Conservation (phyloP, 2,329 filamentous ascomycete species). For the Aureobasidium sp. region DNA sequence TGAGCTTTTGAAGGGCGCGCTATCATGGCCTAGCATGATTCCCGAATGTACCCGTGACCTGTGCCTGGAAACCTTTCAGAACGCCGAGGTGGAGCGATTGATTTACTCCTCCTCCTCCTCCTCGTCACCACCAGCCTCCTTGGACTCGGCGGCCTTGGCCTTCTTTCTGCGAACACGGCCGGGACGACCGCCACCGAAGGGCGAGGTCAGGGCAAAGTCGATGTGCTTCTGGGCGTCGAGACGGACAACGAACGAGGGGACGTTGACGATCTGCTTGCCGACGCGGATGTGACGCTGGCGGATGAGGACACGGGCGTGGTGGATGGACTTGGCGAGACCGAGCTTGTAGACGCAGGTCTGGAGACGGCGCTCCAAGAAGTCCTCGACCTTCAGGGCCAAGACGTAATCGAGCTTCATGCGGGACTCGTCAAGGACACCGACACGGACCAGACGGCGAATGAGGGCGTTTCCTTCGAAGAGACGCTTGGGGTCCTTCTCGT, state of each 20-base stretch:
- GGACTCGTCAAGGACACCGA: constrained; percentile 99
- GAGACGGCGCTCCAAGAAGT: constrained; percentile 99
- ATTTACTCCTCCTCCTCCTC: constrained; percentile 70
- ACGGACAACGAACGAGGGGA: constrained; percentile 98
- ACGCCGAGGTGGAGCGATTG: constrained; percentile 16
- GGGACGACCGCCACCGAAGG: constrained; percentile 93
- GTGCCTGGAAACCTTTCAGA: background rate
- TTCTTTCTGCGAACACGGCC: constrained; percentile 99
- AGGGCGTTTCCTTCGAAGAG: constrained; percentile 99
- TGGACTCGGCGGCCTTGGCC: constrained; percentile 88
- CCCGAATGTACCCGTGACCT: constrained; percentile 9
- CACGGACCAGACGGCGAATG: constrained; percentile 98
- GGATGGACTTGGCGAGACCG: constrained; percentile 98
- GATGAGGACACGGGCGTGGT: constrained; percentile 99
- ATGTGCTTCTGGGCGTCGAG: constrained; percentile 99
- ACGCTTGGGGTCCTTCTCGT: constrained; percentile 99
- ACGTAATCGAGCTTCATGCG: constrained; percentile 99
- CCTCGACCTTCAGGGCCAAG: constrained; percentile 96
- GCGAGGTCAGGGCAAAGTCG: constrained; percentile 95
- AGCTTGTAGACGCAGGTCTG: constrained; percentile 99
- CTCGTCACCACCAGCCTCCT: constrained; percentile 70
- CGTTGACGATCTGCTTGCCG: constrained; percentile 99
- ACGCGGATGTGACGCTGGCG: constrained; percentile 99
- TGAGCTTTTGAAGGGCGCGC: constrained; percentile 10
- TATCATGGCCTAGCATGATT: constrained; percentile 12